Conservation (phyloP, 805 yeast genomes). For the Starmerella floricola region DNA sequence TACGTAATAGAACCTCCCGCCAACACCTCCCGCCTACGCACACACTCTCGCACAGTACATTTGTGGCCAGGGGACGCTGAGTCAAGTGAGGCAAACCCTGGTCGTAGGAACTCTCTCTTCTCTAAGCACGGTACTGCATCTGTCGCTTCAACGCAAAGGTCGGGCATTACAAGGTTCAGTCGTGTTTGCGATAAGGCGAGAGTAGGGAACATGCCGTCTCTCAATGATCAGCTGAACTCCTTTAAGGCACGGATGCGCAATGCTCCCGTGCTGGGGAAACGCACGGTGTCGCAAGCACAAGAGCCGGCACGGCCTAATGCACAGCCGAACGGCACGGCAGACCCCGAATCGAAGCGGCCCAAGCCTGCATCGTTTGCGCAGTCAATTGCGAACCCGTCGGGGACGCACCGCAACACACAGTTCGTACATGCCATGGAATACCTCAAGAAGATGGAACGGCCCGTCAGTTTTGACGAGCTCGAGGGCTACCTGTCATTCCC, state of each 20-base stretch:
- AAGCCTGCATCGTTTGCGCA: conserved; percentile 21
- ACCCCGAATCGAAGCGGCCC: conserved; percentile 19
- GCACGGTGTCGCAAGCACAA: conserved; percentile 15
- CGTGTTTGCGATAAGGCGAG: too few species aligned
- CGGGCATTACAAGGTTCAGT: too few species aligned
- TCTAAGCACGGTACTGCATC: too few species aligned
- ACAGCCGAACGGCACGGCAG: conserved; percentile 15
- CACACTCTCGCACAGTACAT: too few species aligned
- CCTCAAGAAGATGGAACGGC: conserved; percentile 55
- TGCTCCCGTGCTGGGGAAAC: conserved; percentile 40
- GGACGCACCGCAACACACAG: conserved; percentile 66
- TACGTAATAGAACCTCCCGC: too few species aligned
- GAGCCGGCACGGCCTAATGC: conserved; percentile 6
- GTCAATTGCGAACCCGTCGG: conserved; percentile 26
- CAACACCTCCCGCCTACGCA: too few species aligned
- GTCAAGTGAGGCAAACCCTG: too few species aligned
- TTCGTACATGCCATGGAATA: conserved; percentile 84
- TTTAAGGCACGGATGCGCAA: conserved; percentile 49
- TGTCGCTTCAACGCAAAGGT: too few species aligned
- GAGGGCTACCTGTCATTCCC: conserved; percentile 52
- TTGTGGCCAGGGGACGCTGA: too few species aligned
- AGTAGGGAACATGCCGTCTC: conserved; percentile 26
- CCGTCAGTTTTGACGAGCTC: conserved; percentile 54
- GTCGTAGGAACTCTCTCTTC: too few species aligned
- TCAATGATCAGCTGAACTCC: conserved; percentile 50